phyloP scores from a whole-genome alignment of 768 basidiomycete species.

The Mycena maculata region DNA sequence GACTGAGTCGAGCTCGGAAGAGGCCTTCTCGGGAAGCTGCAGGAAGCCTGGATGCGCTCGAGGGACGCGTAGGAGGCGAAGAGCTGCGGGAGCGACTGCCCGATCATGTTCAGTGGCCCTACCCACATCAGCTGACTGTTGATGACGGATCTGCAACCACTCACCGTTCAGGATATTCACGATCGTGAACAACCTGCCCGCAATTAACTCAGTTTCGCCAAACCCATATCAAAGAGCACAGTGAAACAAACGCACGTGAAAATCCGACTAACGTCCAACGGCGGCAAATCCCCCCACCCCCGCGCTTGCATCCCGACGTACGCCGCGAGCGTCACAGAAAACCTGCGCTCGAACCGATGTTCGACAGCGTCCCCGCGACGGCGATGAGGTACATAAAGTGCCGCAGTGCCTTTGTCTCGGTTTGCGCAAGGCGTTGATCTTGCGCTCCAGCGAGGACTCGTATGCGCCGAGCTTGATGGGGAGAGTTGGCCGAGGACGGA shows the following conservation, averaged over 20 bases:
- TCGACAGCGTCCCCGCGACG: slow-evolving; percentile 5
- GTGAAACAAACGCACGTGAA: slow-evolving; percentile 9
- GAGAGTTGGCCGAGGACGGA: slow-evolving; percentile 27
- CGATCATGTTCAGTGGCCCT: slow-evolving; percentile 14
- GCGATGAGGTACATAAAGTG: slow-evolving; percentile 6
- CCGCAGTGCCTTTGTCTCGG: slow-evolving; percentile 16
- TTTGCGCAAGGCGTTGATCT: slow-evolving; percentile 18
- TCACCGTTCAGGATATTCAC: slow-evolving; percentile 1
- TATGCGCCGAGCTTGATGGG: slow-evolving; percentile 28
- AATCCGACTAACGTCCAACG: slow-evolving; percentile 22
- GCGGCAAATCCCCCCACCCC: slow-evolving; percentile 13
- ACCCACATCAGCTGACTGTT: background rate
- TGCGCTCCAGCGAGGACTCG: background rate
- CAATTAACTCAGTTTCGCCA: background rate
- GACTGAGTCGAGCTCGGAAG: background rate
- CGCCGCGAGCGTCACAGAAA: slow-evolving; percentile 21
- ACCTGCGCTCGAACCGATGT: slow-evolving; percentile 13
- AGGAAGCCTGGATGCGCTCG: slow-evolving; percentile 13
- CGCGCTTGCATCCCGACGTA: slow-evolving; percentile 10
- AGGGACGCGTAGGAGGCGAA: slow-evolving; percentile 18
- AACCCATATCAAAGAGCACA: too few relatives aligned
- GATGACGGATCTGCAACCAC: background rate
- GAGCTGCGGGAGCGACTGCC: slow-evolving; percentile 7
- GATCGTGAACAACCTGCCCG: slow-evolving; percentile 4
- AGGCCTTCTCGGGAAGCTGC: slow-evolving; percentile 21